These are phyloP conservation scores for Paracamarosporium sp. DNA, from an alignment of 2,329 filamentous ascomycete species.

Conservation along the genomic window DNA sequence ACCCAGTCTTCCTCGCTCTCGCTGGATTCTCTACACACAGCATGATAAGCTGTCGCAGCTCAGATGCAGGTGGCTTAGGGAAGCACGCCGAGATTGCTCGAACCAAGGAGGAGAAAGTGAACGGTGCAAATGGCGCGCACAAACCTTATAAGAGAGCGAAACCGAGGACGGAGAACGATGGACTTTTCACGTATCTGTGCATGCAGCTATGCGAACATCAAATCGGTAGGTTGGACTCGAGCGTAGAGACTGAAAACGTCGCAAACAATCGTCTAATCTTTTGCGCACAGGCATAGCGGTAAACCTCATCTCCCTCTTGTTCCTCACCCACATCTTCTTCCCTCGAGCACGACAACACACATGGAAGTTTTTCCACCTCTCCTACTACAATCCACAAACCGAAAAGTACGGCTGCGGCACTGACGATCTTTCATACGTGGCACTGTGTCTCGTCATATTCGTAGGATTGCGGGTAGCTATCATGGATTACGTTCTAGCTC, in stretches of 20 bases:
- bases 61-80: conserved; percentile 2
- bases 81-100: conserved; percentile 2
- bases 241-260: not conserved
- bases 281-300: conserved; percentile 73
- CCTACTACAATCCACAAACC: conserved; percentile 75
- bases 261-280: not conserved
- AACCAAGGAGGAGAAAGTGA: conserved; percentile 15
- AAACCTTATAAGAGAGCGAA: conserved; percentile 24
- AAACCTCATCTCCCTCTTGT: conserved; percentile 83
- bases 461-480: conserved; percentile 82
- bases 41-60: conserved; percentile 13
- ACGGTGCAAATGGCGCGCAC: conserved; percentile 11
- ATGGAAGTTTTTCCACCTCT: conserved; percentile 86
- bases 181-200: conserved; percentile 66
- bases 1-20: not conserved
- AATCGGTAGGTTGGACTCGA: conserved; percentile 66
- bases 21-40: not conserved
- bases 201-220: conserved; percentile 80
- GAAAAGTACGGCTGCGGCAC: conserved; percentile 77
- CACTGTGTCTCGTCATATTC: conserved; percentile 81
- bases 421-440: conserved; percentile 80
- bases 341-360: conserved; percentile 80
- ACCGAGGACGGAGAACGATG: conserved; percentile 67
- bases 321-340: conserved; percentile 81
- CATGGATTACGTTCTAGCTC: conserved; percentile 88